Percentiles rank a stretch among this genome's conserved stretches.
Conservation (phyloP, 345 rosid species). For the Linum tenue region DNA sequence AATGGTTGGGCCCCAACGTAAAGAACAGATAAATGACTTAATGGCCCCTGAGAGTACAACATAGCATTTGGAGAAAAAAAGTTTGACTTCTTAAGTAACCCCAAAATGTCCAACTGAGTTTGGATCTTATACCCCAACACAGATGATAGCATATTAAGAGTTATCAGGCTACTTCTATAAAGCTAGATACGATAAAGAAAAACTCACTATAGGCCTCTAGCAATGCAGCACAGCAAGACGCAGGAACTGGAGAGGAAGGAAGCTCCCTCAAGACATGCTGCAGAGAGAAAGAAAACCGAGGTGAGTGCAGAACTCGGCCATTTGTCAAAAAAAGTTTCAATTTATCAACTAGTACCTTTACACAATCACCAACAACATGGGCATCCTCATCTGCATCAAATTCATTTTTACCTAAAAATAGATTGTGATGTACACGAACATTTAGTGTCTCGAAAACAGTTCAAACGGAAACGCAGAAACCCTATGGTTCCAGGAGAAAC, state of each 20-base stretch:
- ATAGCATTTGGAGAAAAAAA: too few relatives aligned
- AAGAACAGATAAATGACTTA: too few relatives aligned
- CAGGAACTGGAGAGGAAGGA: conserved; percentile 98
- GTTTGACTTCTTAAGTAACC: too few relatives aligned
- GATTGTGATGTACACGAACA: neutral
- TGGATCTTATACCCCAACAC: too few relatives aligned
- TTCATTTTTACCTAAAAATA: conserved; percentile 65
- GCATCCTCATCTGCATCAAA: conserved; percentile 86
- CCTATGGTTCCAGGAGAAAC: neutral
- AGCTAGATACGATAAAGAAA: conserved; percentile 13
- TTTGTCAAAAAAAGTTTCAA: conserved; percentile 9
- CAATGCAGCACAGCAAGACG: conserved; percentile 92
- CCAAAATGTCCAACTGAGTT: too few relatives aligned
- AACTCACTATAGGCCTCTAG: conserved; percentile 91
- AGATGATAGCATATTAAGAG: neutral
- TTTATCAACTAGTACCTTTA: conserved; percentile 51
- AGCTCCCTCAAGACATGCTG: conserved; percentile 97
- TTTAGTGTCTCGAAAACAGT: neutral
- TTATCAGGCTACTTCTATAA: neutral
- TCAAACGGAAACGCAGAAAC: neutral
- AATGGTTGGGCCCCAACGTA: too few relatives aligned
- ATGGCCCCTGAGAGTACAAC: too few relatives aligned
- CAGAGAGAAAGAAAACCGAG: conserved; percentile 17
- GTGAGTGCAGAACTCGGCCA: conserved; percentile 19
- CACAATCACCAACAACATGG: conserved; percentile 96